phyloP scores from a whole-genome alignment of 148 eudicot species.

The Suaeda aralocaspica region DNA sequence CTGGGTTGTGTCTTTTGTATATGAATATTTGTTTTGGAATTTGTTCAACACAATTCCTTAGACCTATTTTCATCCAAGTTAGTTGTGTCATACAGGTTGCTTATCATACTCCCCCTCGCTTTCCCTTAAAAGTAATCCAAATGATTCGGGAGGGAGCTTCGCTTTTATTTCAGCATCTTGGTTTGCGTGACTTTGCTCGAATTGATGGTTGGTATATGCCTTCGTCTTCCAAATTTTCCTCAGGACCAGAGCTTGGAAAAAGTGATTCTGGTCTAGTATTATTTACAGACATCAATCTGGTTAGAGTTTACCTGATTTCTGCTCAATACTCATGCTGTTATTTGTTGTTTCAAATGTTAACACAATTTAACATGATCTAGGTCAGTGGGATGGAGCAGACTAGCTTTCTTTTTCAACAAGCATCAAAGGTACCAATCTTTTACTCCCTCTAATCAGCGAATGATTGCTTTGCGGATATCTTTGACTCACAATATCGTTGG shows the following conservation, averaged over 20 bases:
- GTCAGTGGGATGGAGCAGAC: constrained; percentile 99
- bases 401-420: constrained; percentile 93
- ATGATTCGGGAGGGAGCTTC: constrained; percentile 73
- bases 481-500: neutral
- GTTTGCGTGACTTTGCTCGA: constrained; percentile 83
- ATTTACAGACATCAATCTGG: constrained; percentile 89
- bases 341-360: neutral
- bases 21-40: neutral
- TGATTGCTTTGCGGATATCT: neutral
- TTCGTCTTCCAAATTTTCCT: constrained; percentile 35
- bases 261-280: constrained; percentile 52
- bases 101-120: constrained; percentile 90
- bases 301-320: constrained; percentile 26
- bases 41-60: constrained; percentile 7
- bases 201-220: constrained; percentile 97
- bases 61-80: neutral
- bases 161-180: constrained; percentile 55
- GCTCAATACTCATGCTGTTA: neutral
- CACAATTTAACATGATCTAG: constrained; percentile 29
- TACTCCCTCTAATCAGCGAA: neutral
- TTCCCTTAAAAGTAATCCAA: constrained; percentile 60
- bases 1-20: neutral
- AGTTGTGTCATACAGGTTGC: constrained; percentile 52
- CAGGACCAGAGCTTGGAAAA: constrained; percentile 45
- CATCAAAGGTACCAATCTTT: constrained; percentile 61